Base-by-base conservation (phyloP, 768 basidiomycete genomes). In the Mycena crocata region DNA sequence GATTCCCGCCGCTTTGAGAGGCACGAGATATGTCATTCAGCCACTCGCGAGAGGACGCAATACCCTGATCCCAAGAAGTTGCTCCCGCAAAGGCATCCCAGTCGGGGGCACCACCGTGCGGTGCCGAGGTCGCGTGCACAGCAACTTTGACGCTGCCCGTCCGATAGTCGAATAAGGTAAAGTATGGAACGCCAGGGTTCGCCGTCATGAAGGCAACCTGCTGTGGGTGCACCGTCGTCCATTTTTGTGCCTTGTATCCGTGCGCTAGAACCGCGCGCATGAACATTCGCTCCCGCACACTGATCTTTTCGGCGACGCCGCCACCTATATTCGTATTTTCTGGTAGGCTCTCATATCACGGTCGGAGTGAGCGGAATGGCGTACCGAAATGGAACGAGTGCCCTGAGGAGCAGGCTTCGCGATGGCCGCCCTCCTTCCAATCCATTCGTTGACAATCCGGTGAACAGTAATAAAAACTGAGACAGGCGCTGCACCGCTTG, bases 381-480 rank as follows among this genome's bases (percentile, higher is more conserved):
- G 30, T 50, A 23, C 49, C 49, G 9, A 50, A 17, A 50, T 50
- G 49, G 31, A 50, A 50, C 4, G 49, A 50, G 17, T 32, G 28
- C 12, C 49, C 49, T 21, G 49, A 31, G 49, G 12, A 28, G 23
- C 49, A 50, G 49, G 23, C 49, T 23, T 34, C 19, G 19, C 49
- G 28, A 34, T 50, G 49, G 19, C 23, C 49, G 31, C 49, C 49
- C 31, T 28, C 49, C 14, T 31, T 28, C 49, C 49, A 50, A 23
- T 50, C 49, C 8, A 34, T 23, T 17, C 28, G 12, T 50, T 50
- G 49, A 50, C 49, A 50, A 31, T 50, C 49, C 31, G 15, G 49
- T 19, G 49, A 50, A 31, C 49, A 50, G 49, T 50, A 50, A 50
- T 50, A 50, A 31, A 50, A 50, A 50, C 49, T 50, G 49, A 30